Conservation (phyloP, 306 rosid genomes). For the Ziziphus jujuba region DNA sequence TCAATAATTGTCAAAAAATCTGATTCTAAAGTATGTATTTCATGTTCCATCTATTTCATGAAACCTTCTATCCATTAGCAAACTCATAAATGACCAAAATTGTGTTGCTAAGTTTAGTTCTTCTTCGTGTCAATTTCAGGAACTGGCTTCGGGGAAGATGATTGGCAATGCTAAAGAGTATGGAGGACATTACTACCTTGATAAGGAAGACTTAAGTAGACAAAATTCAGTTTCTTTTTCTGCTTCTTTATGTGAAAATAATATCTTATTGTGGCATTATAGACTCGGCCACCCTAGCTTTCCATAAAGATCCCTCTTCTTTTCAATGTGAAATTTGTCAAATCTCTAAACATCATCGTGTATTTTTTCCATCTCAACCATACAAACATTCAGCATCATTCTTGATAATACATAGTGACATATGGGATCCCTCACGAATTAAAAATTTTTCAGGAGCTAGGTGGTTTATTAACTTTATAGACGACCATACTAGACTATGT, state of each 20-base stretch:
- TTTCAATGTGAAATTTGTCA: neutral
- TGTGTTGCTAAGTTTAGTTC: neutral
- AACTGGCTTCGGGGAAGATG: neutral
- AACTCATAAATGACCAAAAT: neutral
- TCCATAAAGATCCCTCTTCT: neutral
- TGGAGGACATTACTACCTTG: neutral
- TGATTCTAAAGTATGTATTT: too few species aligned
- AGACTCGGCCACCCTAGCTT: neutral
- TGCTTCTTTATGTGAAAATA: too few species aligned
- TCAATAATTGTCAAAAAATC: too few species aligned
- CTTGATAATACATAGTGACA: too few species aligned
- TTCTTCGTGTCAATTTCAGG: too few species aligned
- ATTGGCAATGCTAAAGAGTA: neutral
- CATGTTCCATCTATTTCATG: too few species aligned
- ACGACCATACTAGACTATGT: too few species aligned
- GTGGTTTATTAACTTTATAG: too few species aligned
- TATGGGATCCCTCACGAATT: too few species aligned
- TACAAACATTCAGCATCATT: too few species aligned
- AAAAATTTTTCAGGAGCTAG: too few species aligned
- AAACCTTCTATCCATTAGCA: neutral
- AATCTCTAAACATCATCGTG: neutral
- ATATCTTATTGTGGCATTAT: too few species aligned
- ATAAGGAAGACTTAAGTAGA: neutral
- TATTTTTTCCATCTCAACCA: neutral
- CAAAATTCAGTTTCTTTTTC: neutral